Percentiles rank a stretch among this genome's conserved stretches.
Conservation (phyloP, 176 grass and related monocot species). For the Oryza punctata region DNA sequence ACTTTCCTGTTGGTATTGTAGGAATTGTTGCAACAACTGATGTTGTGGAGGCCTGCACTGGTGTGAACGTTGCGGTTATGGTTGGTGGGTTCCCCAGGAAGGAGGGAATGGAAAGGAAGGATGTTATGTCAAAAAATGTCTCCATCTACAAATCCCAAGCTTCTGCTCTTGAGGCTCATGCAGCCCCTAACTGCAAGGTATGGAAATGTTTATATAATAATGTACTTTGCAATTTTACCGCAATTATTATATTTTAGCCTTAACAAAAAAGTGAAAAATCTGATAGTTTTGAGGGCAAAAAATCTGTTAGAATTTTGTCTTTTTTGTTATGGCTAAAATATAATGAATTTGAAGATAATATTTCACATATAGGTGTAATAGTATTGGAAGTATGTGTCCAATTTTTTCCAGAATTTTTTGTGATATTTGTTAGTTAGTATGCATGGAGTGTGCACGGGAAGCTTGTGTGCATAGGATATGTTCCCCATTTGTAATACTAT, state of each 20-base stretch:
- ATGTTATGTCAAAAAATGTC: conserved; percentile 98
- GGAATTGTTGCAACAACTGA: conserved; percentile 97
- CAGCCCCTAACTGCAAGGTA: conserved; percentile 94
- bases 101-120: conserved; percentile 98
- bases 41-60: conserved; percentile 90
- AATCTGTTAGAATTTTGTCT: too few species aligned
- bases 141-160: conserved; percentile 98
- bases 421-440: too few species aligned
- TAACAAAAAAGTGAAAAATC: too few species aligned
- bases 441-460: too few species aligned
- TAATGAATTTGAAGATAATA: too few species aligned
- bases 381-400: too few species aligned
- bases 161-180: conserved; percentile 84
- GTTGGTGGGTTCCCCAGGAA: conserved; percentile 98
- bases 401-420: too few species aligned
- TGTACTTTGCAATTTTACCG: neutral
- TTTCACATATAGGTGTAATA: too few species aligned
- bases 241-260: too few species aligned
- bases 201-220: neutral
- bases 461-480: too few species aligned
- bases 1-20: conserved; percentile 44
- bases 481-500: neutral
- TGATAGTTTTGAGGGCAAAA: too few species aligned
- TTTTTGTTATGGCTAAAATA: too few species aligned
- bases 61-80: conserved; percentile 93